A percentile compares a stretch with the other conserved stretches of the same genome.
These are phyloP conservation scores for Fraxinus cuspidata DNA, from an alignment of 257 asterid species.

Conservation along the genomic window DNA sequence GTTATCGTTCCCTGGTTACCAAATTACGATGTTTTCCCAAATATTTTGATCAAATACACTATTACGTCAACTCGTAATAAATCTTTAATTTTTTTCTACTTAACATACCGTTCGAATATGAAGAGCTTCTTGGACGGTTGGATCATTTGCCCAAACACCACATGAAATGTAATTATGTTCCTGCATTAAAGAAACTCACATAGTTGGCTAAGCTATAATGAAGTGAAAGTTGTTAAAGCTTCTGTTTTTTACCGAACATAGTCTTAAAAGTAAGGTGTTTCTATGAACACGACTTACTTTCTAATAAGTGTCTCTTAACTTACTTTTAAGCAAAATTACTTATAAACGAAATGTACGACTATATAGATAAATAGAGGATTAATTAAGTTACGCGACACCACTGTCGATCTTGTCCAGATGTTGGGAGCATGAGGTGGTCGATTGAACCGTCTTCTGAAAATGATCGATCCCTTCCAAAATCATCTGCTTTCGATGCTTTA, in stretches of 20 bases:
- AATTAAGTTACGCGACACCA: not conserved
- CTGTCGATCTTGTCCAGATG: not conserved
- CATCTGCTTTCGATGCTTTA: not conserved
- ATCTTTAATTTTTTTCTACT: not conserved
- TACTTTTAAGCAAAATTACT: not conserved
- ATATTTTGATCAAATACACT: not conserved
- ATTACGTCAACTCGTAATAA: too few relatives aligned
- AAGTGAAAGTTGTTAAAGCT: not conserved
- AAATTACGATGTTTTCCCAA: too few relatives aligned
- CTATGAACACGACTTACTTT: too few relatives aligned
- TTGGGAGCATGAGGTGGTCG: not conserved
- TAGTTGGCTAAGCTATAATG: not conserved
- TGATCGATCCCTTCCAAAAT: not conserved
- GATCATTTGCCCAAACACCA: constrained; percentile 33
- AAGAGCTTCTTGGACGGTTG: constrained; percentile 28
- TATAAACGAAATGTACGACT: too few relatives aligned
- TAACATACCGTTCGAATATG: constrained; percentile 26
- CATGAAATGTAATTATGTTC: constrained; percentile 5
- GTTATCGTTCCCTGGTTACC: constrained; percentile 11
- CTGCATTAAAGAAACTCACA: constrained; percentile 1
- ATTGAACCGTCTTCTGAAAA: too few relatives aligned
- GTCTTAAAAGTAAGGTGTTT: too few relatives aligned
- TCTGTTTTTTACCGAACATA: too few relatives aligned
- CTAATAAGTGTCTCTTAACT: not conserved
- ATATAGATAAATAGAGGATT: not conserved